Conservation (phyloP, 441 rosid genomes). For the Kokia cookei region DNA sequence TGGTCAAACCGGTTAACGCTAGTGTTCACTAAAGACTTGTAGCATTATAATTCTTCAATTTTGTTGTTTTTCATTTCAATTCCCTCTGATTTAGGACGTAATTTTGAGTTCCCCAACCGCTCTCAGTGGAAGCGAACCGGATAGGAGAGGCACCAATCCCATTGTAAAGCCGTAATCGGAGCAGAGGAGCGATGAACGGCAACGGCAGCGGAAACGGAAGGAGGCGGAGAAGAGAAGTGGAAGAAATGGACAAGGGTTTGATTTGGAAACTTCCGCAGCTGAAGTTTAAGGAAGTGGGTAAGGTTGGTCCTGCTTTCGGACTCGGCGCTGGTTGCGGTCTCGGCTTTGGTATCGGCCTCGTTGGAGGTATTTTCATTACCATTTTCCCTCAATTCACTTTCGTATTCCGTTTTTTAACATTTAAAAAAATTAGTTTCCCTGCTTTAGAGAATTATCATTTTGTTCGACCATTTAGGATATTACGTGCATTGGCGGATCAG, state of each 20-base stretch:
- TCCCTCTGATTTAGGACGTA: not conserved
- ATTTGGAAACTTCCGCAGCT: slow-evolving; percentile 87
- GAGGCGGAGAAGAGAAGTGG: not conserved
- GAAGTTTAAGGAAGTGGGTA: slow-evolving; percentile 54
- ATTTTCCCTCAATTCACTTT: not conserved
- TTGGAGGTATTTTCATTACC: slow-evolving; percentile 10
- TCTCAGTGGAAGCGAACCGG: not conserved
- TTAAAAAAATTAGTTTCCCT: not conserved
- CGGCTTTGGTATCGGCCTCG: slow-evolving; percentile 72
- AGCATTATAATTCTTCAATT: not conserved
- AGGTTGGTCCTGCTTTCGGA: slow-evolving; percentile 79
- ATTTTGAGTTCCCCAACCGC: not conserved
- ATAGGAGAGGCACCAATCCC: not conserved
- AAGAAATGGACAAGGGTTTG: slow-evolving; percentile 41
- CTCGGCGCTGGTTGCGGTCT: slow-evolving; percentile 82
- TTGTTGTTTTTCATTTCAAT: not conserved
- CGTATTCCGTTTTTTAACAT: not conserved
- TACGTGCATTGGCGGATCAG: too few species aligned
- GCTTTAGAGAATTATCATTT: not conserved
- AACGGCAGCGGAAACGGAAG: slow-evolving; percentile 12
- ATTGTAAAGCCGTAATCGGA: too few species aligned
- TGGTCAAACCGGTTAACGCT: not conserved
- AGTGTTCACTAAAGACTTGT: not conserved
- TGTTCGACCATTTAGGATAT: too few species aligned
- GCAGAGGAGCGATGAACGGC: slow-evolving; percentile 9